These are phyloP conservation scores for Polyplosphaeria fusca DNA, from an alignment of 495 filamentous ascomycete genomes.

Conservation along the genomic window DNA sequence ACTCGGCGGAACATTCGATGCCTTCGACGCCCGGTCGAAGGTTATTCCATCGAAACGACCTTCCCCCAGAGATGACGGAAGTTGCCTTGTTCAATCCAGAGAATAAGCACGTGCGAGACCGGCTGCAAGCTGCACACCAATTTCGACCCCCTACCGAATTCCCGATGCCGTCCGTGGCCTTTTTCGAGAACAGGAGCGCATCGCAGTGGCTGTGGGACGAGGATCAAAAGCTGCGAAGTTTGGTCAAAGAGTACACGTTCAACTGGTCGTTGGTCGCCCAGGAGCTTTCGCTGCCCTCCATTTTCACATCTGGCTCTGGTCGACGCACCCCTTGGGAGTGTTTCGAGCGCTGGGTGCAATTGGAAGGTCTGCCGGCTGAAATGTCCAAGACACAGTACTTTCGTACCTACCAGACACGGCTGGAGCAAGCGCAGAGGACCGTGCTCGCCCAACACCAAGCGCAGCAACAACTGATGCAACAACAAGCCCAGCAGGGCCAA, in stretches of 20 bases:
- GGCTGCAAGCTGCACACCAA: conserved; percentile 86
- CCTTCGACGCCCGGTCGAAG: conserved; percentile 29
- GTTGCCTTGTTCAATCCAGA: conserved; percentile 87
- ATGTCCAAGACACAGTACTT: conserved; percentile 94
- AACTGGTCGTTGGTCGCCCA: conserved; percentile 93
- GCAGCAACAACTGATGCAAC: conserved; percentile 55
- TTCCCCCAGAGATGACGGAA: conserved; percentile 67
- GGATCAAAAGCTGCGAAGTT: conserved; percentile 78
- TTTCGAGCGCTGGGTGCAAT: conserved; percentile 89
- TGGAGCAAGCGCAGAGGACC: conserved; percentile 74
- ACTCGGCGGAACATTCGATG: conserved; percentile 31
- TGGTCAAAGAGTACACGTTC: conserved; percentile 90
- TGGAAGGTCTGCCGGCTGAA: conserved; percentile 84
- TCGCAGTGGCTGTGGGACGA: conserved; percentile 90
- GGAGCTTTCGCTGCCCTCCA: conserved; percentile 67
- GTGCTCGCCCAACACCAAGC: conserved; percentile 60
- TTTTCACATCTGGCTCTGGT: conserved; percentile 78
- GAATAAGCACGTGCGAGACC: conserved; percentile 83
- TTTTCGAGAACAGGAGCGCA: conserved; percentile 78
- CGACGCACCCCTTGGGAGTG: conserved; percentile 97
- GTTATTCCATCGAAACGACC: conserved; percentile 43
- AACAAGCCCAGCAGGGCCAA: conserved; percentile 56
- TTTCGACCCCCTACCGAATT: conserved; percentile 91
- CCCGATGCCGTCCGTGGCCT: conserved; percentile 79
- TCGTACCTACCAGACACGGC: conserved; percentile 71